Evolutionary conservation across 345 rosid species (phyloP), one percentile per base, ranked within the genome.

Genomic region (Eucalyptus shirleyi): DNA sequence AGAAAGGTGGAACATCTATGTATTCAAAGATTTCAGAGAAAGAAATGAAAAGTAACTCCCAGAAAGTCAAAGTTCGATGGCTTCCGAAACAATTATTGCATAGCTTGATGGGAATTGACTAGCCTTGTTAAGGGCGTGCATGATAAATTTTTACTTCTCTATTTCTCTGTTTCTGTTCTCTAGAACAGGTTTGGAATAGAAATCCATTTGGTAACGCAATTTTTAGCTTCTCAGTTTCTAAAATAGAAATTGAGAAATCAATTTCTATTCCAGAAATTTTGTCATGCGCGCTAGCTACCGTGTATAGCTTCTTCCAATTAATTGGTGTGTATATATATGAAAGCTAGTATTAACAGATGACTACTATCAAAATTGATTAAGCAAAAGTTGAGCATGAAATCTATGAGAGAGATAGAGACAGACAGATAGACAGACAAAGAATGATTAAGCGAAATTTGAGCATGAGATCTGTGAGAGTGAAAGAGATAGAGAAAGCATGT

Each of bases 111-210:
- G 21, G 44, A 69, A 69, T 17, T 69, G 81, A 69, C 81, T 34
- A 34, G 21, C 13, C 12, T 34, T 69, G 13, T 34, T 34, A 17
- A 17, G 7, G 51, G 51, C 3, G 7, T 0, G 3, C 18, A 5
- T 5, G 51, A 50, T 50, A 50, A 50, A 50, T 15, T 50, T 15
- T 1, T 50, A 50, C 51, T 15, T 2, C 0, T 50, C 17, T 50
- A 50, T 50, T 50, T 50, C 51, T 50, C 18, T 50, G 17, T 50
- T 50, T 50, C 1, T 50, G 1, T 50, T 50, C 0, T 2, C 7
- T 2, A 0, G 0, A 50, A 50, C 18, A 15, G 0, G 0, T 50
- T 50, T 50, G 7, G 0, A 50, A 50, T 5, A 50, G 0, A 50
- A 50, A 50, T 50, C 18, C 1, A 1, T 50, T 50, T 50, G 6